Percentiles rank a stretch among this genome's conserved stretches.
Evolutionary conservation across 768 basidiomycete species (phyloP).

Genomic region (Paxillus involutus): DNA sequence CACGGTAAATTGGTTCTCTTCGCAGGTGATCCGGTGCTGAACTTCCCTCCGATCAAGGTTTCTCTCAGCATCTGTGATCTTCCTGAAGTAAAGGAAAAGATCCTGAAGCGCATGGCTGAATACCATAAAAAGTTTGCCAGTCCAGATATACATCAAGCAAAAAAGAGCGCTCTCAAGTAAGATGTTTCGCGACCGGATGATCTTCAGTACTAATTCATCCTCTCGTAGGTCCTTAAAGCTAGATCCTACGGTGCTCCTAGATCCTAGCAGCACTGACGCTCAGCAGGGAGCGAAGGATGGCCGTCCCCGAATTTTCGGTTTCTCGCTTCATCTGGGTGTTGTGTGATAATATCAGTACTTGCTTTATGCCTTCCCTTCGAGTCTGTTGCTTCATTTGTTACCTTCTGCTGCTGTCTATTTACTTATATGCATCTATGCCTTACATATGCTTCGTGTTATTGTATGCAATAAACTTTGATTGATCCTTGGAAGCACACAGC

Average conservation of each 20-base stretch:
- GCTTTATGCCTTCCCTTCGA: background rate
- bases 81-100: constrained; percentile 33
- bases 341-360: constrained; percentile 15
- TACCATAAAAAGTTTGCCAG: constrained; percentile 20
- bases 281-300: constrained; percentile 2
- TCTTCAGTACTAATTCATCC: constrained; percentile 1
- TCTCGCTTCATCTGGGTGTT: constrained; percentile 18
- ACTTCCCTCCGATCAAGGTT: constrained; percentile 17
- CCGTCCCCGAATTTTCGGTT: constrained; percentile 8
- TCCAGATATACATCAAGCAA: constrained; percentile 20
- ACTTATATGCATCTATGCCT: constrained; percentile 7
- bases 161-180: constrained; percentile 23
- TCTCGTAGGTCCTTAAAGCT: constrained; percentile 22
- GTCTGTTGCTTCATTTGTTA: background rate
- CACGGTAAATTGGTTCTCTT: constrained; percentile 35
- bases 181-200: background rate
- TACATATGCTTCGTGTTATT: background rate
- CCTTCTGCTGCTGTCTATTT: background rate
- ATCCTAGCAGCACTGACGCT: constrained; percentile 3
- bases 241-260: constrained; percentile 27
- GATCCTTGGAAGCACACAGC: background rate
- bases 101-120: constrained; percentile 21
- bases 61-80: constrained; percentile 29
- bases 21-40: background rate
- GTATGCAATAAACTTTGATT: background rate